Base-by-base conservation (phyloP, 306 rosid species). In the Dryas drummondii region DNA sequence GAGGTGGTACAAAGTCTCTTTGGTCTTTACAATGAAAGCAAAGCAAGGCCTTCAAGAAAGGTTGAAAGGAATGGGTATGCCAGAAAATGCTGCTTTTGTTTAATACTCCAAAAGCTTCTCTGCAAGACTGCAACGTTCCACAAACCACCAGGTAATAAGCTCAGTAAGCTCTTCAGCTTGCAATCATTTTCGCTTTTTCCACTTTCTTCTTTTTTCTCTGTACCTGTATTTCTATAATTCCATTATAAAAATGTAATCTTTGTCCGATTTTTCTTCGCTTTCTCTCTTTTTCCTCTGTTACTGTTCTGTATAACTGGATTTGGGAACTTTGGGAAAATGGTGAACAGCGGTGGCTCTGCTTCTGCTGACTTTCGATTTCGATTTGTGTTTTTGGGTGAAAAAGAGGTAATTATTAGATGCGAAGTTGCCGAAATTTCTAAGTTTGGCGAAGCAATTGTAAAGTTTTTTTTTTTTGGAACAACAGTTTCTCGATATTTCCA, bases 141-240 rank as follows among this genome's bases (percentile, higher is more conserved):
- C 57, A 59, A 72, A 46, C 37, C 32, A 58, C 68, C 58, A 40
- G 15, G 76, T 72, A 47, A 72, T 72, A 47, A 72, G 76, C 17
- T 57, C 19, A 44, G 10, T 13, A 17, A 41, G 41, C 13, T 40
- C 0, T 66, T 57, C 66, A 3, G 70, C 37, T 55, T 26, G 68
- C 57, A 58, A 26, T 72, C 68, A 26, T 59, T 56, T 12, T 56
- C 13, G 27, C 49, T 0, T 6, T 17, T 6, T 2, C 4, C 8
- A 16, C 32, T 40, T 11, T 54, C 27, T 42, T 45, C 2, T 32
- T 37, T 46, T 4, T 15, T 16, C 3, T 47, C 48, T 72, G 68
- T 26, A 27, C 60, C 46, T 40, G 1, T 47, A 27, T 15, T 46
- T 56, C 68, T 53, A 37, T 6, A 37, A 15, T 72, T 22, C 32